Conservation (phyloP, 345 rosid genomes). For the Xanthoceras sorbifolium region DNA sequence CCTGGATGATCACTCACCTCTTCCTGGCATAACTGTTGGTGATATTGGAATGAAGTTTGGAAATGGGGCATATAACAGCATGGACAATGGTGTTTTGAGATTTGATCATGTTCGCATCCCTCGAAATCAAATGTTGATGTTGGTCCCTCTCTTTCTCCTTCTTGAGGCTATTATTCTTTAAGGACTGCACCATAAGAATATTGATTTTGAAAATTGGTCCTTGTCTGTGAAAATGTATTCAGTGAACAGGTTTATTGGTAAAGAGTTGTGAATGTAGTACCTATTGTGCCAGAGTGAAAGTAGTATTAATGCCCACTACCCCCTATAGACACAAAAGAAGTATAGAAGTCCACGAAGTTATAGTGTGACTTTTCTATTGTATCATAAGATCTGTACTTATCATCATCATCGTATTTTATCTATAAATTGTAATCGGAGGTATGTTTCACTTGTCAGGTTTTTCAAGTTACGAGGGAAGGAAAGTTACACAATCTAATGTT, state of each 20-base stretch:
- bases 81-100: slow-evolving; percentile 94
- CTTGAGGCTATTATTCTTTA: not conserved
- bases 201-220: not conserved
- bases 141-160: slow-evolving; percentile 25
- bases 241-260: not conserved
- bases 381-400: not conserved
- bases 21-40: slow-evolving; percentile 87
- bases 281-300: not conserved
- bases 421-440: slow-evolving; percentile 9
- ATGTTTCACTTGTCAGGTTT: slow-evolving; percentile 57
- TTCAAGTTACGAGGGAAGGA: slow-evolving; percentile 90
- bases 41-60: slow-evolving; percentile 97
- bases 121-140: slow-evolving; percentile 94
- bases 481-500: slow-evolving; percentile 70
- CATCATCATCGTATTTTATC: not conserved
- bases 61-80: slow-evolving; percentile 84
- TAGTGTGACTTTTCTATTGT: not conserved
- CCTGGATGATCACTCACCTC: slow-evolving; percentile 95
- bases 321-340: not conserved
- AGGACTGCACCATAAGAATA: not conserved
- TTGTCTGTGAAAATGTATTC: slow-evolving; percentile 1
- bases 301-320: not conserved
- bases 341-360: not conserved
- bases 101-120: slow-evolving; percentile 95
- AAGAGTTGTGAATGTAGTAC: not conserved